Conservation (phyloP, 2,329 filamentous ascomycete genomes). For the Exophiala aquamarina region DNA sequence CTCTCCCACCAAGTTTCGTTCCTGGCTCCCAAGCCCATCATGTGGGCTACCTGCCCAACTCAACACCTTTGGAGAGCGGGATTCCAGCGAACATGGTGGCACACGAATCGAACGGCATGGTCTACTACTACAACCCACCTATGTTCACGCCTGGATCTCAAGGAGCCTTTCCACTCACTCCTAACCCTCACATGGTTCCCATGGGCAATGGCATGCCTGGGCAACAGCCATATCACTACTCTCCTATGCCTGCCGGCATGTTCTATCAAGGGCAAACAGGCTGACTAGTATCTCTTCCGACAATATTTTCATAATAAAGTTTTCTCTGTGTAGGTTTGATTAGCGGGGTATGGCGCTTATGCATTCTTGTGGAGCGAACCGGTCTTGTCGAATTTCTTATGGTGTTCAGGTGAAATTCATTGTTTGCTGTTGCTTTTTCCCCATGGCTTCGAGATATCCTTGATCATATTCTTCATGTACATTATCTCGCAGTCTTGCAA, state of each 20-base stretch:
- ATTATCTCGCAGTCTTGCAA: conserved; percentile 19
- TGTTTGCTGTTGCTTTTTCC: not conserved
- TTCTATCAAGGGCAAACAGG: conserved; percentile 39
- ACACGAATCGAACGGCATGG: conserved; percentile 92
- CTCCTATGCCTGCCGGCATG: conserved; percentile 56
- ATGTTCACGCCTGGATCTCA: conserved; percentile 32
- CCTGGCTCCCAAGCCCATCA: conserved; percentile 29
- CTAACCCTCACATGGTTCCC: conserved; percentile 57
- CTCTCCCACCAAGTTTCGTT: conserved; percentile 25
- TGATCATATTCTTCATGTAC: conserved; percentile 21
- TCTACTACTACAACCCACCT: conserved; percentile 88
- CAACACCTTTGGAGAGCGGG: conserved; percentile 35
- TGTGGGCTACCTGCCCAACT: conserved; percentile 25
- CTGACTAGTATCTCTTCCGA: conserved; percentile 4
- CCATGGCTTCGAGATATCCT: conserved; percentile 16
- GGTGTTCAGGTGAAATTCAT: not conserved
- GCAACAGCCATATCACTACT: conserved; percentile 54
- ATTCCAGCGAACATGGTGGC: conserved; percentile 62
- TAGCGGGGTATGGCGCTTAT: conserved; percentile 18
- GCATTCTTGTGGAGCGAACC: conserved; percentile 17
- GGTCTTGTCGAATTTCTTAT: conserved; percentile 11
- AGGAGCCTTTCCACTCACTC: conserved; percentile 54
- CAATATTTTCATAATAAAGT: conserved; percentile 5
- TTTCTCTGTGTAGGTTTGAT: conserved; percentile 10
- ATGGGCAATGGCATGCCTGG: conserved; percentile 80